Base-by-base conservation (phyloP, 306 rosid genomes). In the Neltuma alba region DNA sequence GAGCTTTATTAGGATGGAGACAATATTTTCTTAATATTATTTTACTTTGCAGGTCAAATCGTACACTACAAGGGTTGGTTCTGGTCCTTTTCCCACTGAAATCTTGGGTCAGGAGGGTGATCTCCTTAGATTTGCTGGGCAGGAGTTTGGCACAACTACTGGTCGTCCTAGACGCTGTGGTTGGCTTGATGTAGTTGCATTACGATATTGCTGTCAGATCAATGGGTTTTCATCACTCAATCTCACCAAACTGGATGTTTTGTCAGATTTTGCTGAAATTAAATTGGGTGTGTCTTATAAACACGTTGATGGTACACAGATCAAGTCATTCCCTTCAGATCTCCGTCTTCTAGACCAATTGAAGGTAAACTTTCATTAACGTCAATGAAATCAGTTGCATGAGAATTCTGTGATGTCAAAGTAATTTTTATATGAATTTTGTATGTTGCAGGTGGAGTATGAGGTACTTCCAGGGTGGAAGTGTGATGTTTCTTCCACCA, bases 121-220 rank as follows among this genome's bases (percentile, higher is more conserved):
- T 84, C 94, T 89, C 11, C 97, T 96, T 33, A 85, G 98, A 85
- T 93, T 89, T 87, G 92, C 96, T 48, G 99, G 98, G 71, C 99
- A 93, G 79, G 99, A 96, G 89, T 96, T 96, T 87, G 99, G 99
- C 77, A 96, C 99, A 75, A 93, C 94, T 27, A 96, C 98, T 64
- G 99, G 99, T 25, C 97, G 97, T 71, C 99, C 99, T 78, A 93
- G 98, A 37, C 96, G 98, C 23, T 95, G 99, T 83, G 98, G 99
- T 65, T 95, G 99, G 99, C 98, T 93, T 37, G 99, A 96, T 85
- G 64, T 96, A 70, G 97, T 90, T 63, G 92, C 98, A 7, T 80
- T 96, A 21, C 90, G 65, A 83, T 96, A 41, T 81, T 87, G 90
- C 72, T 91, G 97, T 76, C 97, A 91, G 89, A 96, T 96, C 75